Evolutionary conservation across 2,329 filamentous ascomycete species (phyloP).

Genomic region (Fusarium pseudocircinatum): DNA sequence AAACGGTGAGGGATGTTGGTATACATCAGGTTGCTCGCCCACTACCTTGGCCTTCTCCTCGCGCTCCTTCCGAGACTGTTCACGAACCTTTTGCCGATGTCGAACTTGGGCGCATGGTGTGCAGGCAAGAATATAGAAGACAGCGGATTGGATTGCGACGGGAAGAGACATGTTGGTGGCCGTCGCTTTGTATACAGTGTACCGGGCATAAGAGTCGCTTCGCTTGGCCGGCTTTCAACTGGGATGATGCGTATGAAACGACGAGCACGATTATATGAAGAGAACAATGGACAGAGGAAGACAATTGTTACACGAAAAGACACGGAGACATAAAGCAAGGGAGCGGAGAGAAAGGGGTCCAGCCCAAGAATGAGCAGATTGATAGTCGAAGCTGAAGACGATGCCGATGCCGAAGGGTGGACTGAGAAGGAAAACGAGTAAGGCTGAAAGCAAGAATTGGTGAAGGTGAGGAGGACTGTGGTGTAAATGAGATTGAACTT

Average conservation of each 20-base stretch:
- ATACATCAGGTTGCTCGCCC: conserved; percentile 75
- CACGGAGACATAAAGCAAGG: conserved; percentile 26
- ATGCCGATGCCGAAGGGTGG: not conserved
- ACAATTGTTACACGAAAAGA: conserved; percentile 16
- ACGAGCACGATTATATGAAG: conserved; percentile 9
- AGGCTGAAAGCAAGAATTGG: conserved; percentile 10
- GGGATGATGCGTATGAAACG: not conserved
- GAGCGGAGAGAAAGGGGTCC: conserved; percentile 30
- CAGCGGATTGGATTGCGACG: conserved; percentile 75
- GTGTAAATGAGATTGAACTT: conserved; percentile 30
- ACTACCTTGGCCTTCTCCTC: conserved; percentile 72
- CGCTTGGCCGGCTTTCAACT: conserved; percentile 2
- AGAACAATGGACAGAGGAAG: not conserved
- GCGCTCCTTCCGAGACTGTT: conserved; percentile 74
- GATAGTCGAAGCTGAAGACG: conserved; percentile 10
- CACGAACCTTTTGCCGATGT: conserved; percentile 75
- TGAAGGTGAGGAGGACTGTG: conserved; percentile 19
- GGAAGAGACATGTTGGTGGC: conserved; percentile 56
- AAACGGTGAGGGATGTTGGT: conserved; percentile 83
- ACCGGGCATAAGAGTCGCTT: conserved; percentile 36
- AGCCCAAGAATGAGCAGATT: conserved; percentile 36
- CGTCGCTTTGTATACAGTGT: conserved; percentile 30
- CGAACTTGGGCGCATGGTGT: conserved; percentile 79
- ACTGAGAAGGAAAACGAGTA: conserved; percentile 3
- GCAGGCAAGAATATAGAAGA: conserved; percentile 82